phyloP scores from a whole-genome alignment of 2,329 filamentous ascomycete genomes.

The Trichoderma koningiopsis region DNA sequence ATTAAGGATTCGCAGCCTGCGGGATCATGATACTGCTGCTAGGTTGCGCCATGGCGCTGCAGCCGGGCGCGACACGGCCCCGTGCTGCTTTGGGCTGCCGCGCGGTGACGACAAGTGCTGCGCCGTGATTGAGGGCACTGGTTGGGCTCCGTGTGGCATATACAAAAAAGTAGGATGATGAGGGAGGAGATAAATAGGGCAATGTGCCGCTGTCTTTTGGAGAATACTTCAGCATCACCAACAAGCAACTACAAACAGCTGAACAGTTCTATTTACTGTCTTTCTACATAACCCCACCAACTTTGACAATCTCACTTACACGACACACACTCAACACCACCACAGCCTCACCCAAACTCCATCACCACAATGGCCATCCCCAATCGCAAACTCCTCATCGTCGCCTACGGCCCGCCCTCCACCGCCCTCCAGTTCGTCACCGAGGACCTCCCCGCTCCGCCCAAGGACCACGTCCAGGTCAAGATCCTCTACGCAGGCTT shows the following conservation, averaged over 20 bases:
- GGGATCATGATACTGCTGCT: not conserved
- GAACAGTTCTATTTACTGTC: not conserved
- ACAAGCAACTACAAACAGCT: not conserved
- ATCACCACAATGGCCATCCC: conserved; percentile 17
- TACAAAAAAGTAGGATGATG: not conserved
- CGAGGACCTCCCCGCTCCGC: conserved; percentile 42
- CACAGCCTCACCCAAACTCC: not conserved
- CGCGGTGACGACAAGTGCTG: conserved; percentile 4
- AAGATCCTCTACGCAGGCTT: conserved; percentile 52
- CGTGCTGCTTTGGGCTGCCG: not conserved
- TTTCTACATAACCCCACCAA: not conserved
- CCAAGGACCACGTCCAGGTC: conserved; percentile 49
- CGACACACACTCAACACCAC: not conserved
- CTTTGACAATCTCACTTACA: conserved; percentile 4
- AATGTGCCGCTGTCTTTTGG: not conserved
- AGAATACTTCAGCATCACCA: not conserved
- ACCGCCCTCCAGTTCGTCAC: conserved; percentile 39
- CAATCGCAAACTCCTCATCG: conserved; percentile 48
- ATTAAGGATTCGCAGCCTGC: not conserved
- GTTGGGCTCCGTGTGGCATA: not conserved
- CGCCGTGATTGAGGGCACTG: not conserved
- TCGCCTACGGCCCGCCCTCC: conserved; percentile 45
- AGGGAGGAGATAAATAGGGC: conserved; percentile 12
- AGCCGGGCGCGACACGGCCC: not conserved
- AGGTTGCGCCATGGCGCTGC: not conserved